Evolutionary conservation across 176 grass and related monocot species (phyloP).

Genomic region (Avena sativa): DNA sequence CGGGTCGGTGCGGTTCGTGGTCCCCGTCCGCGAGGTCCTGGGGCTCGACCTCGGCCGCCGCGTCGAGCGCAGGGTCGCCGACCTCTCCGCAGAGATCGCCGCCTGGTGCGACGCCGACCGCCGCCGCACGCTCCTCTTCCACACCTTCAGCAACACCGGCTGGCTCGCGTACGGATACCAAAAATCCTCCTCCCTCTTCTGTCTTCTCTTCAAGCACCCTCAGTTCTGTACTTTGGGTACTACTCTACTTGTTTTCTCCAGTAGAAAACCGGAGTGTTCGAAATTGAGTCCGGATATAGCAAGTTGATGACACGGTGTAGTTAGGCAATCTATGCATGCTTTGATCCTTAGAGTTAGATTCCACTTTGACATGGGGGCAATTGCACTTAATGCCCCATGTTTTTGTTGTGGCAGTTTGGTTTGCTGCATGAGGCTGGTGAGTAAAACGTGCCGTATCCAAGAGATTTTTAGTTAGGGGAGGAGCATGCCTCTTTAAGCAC

Average conservation of each 20-base stretch:
- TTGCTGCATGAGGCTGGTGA: constrained; percentile 9
- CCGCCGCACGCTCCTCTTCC: constrained; percentile 77
- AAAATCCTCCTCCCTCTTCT: background rate
- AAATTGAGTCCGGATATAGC: background rate
- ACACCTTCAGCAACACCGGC: constrained; percentile 98
- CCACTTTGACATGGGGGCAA: background rate
- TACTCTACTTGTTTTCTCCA: background rate
- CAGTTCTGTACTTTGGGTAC: too few species aligned
- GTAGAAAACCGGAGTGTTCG: background rate
- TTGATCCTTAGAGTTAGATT: constrained; percentile 1
- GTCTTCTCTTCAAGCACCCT: too few species aligned
- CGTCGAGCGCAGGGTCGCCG: constrained; percentile 70
- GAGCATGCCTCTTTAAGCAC: too few species aligned
- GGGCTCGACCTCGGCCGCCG: constrained; percentile 79
- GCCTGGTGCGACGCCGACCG: constrained; percentile 83
- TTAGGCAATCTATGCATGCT: background rate
- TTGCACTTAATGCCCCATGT: constrained; percentile 17
- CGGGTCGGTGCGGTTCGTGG: constrained; percentile 73
- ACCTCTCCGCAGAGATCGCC: constrained; percentile 63
- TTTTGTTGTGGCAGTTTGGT: constrained; percentile 13
- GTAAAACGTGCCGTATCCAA: background rate
- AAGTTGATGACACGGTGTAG: background rate
- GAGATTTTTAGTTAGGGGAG: too few species aligned
- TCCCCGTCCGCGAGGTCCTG: constrained; percentile 70
- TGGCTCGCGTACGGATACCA: constrained; percentile 77